Base-by-base conservation (phyloP, 2,329 filamentous ascomycete species). In the Arthroderma sp. region DNA sequence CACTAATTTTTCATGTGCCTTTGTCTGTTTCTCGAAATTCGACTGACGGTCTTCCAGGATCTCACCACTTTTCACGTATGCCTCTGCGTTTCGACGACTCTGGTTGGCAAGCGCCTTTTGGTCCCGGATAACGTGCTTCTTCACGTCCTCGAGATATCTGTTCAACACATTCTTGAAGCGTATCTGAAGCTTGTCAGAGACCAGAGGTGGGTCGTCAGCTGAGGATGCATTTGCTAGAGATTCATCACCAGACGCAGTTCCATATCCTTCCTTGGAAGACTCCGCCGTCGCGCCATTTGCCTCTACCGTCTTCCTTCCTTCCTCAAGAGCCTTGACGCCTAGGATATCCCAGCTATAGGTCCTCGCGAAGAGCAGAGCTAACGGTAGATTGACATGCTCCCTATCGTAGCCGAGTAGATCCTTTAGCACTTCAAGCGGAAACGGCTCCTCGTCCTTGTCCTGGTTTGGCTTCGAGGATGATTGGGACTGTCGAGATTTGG, bases 31-130 rank as follows among this genome's bases (percentile, higher is more conserved):
- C 70, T 98, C 94, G 64, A 94, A 95, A 67, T 91, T 97, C 56
- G 90, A 83, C 69, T 98, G 93, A 54, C 93, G 86, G 67, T 98
- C 93, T 69, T 98, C 93, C 62, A 98, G 97, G 4, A 98, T 91
- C 68, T 98, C 93, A 1, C 93, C 93, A 38, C 93, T 97, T 67
- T 96, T 96, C 65, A 98, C 91, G 66, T 98, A 98, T 4, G 91
- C 93, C 71, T 98, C 93, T 0, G 93, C 91, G 72, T 98, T 98
- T 64, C 91, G 90, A 61, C 90, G 88, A 56, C 88, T 89, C 73
- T 98, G 93, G 25, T 81, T 83, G 56, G 84, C 81, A 41, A 98
- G 85, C 41, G 87, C 85, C 70, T 95, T 93, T 69, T 98, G 93
- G 65, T 97, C 90, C n/a, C 88, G 85, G 31, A 91, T 71, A 31